These are phyloP conservation scores for Beauveria caledonica DNA, from an alignment of 2,329 filamentous ascomycete genomes.

Conservation along the genomic window DNA sequence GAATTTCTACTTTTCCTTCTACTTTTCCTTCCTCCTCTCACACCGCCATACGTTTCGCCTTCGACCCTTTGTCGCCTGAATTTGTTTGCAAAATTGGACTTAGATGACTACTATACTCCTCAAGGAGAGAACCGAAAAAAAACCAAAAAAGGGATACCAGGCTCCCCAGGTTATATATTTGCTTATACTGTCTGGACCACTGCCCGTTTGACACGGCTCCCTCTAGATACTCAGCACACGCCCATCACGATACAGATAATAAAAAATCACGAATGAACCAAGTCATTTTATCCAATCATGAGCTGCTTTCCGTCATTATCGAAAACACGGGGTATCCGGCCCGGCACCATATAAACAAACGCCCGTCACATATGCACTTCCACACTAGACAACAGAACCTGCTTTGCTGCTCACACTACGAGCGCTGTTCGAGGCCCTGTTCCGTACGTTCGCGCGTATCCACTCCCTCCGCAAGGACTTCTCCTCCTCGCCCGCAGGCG, in stretches of 20 bases:
- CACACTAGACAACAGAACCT: not conserved
- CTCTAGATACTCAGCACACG: slow-evolving; percentile 11
- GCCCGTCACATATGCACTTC: not conserved
- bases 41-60: not conserved
- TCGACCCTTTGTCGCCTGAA: not conserved
- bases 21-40: too few species aligned
- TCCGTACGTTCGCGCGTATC: slow-evolving; percentile 22
- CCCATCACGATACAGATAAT: slow-evolving; percentile 5
- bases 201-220: not conserved
- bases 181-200: not conserved
- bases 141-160: slow-evolving; percentile 6
- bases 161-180: not conserved
- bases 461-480: slow-evolving; percentile 17
- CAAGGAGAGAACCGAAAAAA: slow-evolving; percentile 6
- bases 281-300: not conserved
- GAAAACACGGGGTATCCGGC: not conserved
- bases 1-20: not conserved
- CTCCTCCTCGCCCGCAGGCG: slow-evolving; percentile 11
- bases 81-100: not conserved
- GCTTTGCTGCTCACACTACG: slow-evolving; percentile 14
- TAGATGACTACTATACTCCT: slow-evolving; percentile 6
- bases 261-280: not conserved
- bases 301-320: not conserved
- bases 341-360: not conserved
- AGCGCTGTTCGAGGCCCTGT: slow-evolving; percentile 14